Evolutionary conservation across 768 basidiomycete species (phyloP).

Genomic region (Boletus rufocinnamomeus): DNA sequence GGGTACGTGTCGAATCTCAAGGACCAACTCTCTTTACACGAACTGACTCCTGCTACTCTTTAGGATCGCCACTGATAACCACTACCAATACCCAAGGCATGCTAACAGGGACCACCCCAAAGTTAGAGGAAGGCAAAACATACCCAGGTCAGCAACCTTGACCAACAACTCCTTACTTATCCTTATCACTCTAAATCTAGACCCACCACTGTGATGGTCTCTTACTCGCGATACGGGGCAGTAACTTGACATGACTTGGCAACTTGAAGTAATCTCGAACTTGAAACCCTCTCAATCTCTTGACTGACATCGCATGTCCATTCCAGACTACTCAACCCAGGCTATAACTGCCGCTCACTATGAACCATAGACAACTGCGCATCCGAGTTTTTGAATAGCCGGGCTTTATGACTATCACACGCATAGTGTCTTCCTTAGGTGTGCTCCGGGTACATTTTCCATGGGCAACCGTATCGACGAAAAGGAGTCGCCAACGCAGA

Average conservation of each 20-base stretch:
- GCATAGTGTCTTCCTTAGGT: conserved; percentile 27
- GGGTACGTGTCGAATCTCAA: background rate
- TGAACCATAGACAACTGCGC: conserved; percentile 12
- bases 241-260: conserved; percentile 8
- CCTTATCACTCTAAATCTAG: conserved; percentile 4
- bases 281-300: background rate
- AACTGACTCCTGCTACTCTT: background rate
- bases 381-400: conserved; percentile 26
- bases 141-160: conserved; percentile 7
- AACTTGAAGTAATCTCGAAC: background rate
- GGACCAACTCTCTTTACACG: background rate
- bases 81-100: background rate
- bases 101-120: background rate
- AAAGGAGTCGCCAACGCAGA: conserved; percentile 1
- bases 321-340: conserved; percentile 3
- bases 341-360: conserved; percentile 21
- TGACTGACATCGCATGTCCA: background rate
- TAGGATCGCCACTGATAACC: background rate
- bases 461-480: conserved; percentile 23
- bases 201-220: conserved; percentile 1
- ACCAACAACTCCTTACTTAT: background rate
- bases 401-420: conserved; percentile 31
- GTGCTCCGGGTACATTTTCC: conserved; percentile 21
- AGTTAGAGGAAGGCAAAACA: background rate
- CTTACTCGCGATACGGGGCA: conserved; percentile 17